Percentiles rank a stretch among this genome's conserved stretches.
These are phyloP conservation scores for Brassica balearica DNA, from an alignment of 441 rosid species.

Conservation along the genomic window DNA sequence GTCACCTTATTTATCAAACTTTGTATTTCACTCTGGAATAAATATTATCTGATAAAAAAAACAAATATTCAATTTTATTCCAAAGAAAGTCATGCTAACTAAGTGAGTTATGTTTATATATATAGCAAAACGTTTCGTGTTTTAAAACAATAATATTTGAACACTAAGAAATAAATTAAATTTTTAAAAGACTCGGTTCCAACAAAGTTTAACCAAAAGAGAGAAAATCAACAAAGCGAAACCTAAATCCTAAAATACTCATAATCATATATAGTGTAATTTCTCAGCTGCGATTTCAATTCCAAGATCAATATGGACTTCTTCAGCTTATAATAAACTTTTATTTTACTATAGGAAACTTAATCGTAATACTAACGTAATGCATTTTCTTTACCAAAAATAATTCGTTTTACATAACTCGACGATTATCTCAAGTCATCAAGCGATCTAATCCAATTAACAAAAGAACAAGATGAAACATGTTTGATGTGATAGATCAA, in stretches of 20 bases:
- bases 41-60: no score
- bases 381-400: not conserved
- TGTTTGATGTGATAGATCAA: constrained; percentile 15
- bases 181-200: not conserved
- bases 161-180: not conserved
- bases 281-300: not conserved
- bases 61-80: not conserved
- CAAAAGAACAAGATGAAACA: constrained; percentile 1
- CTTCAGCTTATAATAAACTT: not conserved
- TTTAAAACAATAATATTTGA: not conserved
- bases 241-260: not conserved
- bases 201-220: not conserved
- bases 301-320: constrained; percentile 4
- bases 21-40: no score
- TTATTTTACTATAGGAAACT: not conserved
- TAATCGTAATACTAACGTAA: not conserved
- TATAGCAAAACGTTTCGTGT: not conserved
- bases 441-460: constrained; percentile 2
- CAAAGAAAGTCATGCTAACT: no score
- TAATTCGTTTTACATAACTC: not conserved
- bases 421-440: constrained; percentile 8
- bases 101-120: not conserved
- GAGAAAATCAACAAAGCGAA: not conserved
- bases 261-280: not conserved
- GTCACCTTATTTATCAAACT: no score